These are phyloP conservation scores for Phytopythium helicoides DNA, from an alignment of 352 stramenopile species.

Conservation along the genomic window DNA sequence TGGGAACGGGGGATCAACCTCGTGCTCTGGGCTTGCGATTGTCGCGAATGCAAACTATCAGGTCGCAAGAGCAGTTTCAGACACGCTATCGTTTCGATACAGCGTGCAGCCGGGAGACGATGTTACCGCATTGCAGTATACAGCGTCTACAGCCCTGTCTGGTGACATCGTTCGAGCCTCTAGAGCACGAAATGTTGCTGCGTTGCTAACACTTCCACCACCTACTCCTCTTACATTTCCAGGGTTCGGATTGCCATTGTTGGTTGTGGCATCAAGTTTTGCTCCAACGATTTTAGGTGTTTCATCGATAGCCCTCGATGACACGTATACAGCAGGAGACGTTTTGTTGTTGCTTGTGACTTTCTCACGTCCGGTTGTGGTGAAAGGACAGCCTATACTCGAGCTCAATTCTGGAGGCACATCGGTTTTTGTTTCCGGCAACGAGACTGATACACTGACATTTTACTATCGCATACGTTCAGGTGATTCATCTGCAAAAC, in stretches of 20 bases:
- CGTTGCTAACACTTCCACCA: conserved; percentile 28
- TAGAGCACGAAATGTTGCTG: conserved; percentile 19
- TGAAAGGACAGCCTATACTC: conserved; percentile 48
- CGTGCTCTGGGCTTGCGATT: conserved; percentile 36
- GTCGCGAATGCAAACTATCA: conserved; percentile 46
- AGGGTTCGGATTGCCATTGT: conserved; percentile 11
- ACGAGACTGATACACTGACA: conserved; percentile 33
- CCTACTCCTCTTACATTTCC: conserved; percentile 6
- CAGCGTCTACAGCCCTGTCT: conserved; percentile 23
- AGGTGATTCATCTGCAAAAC: conserved; percentile 30
- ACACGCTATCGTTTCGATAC: conserved; percentile 59
- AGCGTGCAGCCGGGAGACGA: conserved; percentile 38
- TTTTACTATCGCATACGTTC: conserved; percentile 68
- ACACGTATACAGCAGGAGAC: conserved; percentile 62
- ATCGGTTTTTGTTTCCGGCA: conserved; percentile 48
- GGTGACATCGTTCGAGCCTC: conserved; percentile 47
- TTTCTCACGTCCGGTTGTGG: conserved; percentile 49
- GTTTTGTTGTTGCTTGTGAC: conserved; percentile 49
- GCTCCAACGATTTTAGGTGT: conserved; percentile 41
- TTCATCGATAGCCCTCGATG: conserved; percentile 34
- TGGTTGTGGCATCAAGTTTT: conserved; percentile 29
- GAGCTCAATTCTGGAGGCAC: conserved; percentile 69
- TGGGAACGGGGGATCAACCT: conserved; percentile 16
- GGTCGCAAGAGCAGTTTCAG: conserved; percentile 27
- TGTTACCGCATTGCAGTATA: conserved; percentile 20